A percentile compares a stretch with the other conserved stretches of the same genome.
These are phyloP conservation scores for Miscanthus sacchariflorus DNA, from an alignment of 202 grass and related monocot species.

Conservation along the genomic window DNA sequence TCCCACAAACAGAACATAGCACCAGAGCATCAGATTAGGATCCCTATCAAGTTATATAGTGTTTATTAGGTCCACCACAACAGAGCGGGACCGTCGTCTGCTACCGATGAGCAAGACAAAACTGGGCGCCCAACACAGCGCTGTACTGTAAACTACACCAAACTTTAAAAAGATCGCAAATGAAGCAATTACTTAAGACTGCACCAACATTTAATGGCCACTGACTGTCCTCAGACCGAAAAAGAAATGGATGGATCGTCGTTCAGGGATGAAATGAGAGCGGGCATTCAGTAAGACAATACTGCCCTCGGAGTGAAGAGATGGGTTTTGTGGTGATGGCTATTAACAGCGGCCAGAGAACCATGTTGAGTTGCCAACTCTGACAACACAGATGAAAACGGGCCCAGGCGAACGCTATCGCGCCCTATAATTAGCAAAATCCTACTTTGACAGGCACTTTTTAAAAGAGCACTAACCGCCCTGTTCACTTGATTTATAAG, in stretches of 20 bases:
- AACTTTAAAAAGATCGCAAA: background rate
- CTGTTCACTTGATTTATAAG: no score
- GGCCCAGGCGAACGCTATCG: background rate
- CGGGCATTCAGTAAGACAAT: background rate
- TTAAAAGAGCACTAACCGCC: background rate
- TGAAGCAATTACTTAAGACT: background rate
- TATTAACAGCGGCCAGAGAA: background rate
- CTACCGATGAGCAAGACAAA: slow-evolving; percentile 28
- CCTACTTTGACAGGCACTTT: background rate
- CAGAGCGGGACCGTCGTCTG: background rate
- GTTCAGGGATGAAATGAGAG: background rate
- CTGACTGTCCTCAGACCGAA: background rate
- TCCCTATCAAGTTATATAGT: slow-evolving; percentile 27
- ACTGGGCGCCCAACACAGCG: background rate
- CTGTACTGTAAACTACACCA: slow-evolving; percentile 20
- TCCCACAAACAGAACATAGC: slow-evolving; percentile 16
- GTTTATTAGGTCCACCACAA: slow-evolving; percentile 29
- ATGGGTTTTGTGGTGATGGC: background rate
- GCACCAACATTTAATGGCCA: background rate
- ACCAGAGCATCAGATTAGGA: slow-evolving; percentile 37
- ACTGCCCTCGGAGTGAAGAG: background rate
- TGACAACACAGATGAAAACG: background rate
- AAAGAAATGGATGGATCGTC: background rate
- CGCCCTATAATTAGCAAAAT: background rate
- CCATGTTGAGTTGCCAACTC: slow-evolving; percentile 1